Evolutionary conservation across 208 protist species (phyloP), one percentile per base, ranked within the genome.

Genomic region (Wallacemonas collosoma): DNA sequence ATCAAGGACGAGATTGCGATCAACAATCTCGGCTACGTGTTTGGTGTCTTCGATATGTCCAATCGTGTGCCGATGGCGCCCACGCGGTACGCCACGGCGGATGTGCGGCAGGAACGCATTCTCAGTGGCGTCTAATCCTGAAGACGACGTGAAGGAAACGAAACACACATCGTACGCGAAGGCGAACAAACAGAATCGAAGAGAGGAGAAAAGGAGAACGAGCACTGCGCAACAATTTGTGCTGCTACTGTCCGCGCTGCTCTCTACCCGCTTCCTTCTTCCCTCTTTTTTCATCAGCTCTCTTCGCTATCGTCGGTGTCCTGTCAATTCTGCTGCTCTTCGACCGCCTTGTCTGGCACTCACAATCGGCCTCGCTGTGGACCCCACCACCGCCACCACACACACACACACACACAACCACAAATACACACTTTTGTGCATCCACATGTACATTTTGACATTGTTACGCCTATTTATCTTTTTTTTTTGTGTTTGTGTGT

Each of bases 51-150:
- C n/a, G 79, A 80, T 51, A 26, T 55, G 6, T 47, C 41, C 0
- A 77, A 66, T 9, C 7, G 47, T 1, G 72, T 76, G 11, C 72
- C 79, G 26, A 39, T 64, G 60, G 48, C 72, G 0, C 79, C 79
- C 9, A 71, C 51, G 40, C 68, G 51, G 5, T 80, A 80, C 68
- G 66, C 15, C 39, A 44, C 53, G 36, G 38, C 65, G 12, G 57
- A 36, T n/a, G 73, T 84, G 6, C 48, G 51, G 38, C 67, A 68
- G 1, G 79, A 84, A 38, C 71, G 78, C 11, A 74, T 74, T 14
- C 56, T 79, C 0, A 75, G 79, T 12, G 79, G 54, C 4, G 71
- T 72, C 48, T 77, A 57, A 63, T 12, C 57, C 11, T 26, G 26
- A 26, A 26, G 26, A 26, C 26, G 26, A 26, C 38, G 38, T 4